A percentile compares a stretch with the other conserved stretches of the same genome.
Evolutionary conservation across 192 early-diverging fungal genomes (phyloP).

Genomic region (Coemansia sp.): DNA sequence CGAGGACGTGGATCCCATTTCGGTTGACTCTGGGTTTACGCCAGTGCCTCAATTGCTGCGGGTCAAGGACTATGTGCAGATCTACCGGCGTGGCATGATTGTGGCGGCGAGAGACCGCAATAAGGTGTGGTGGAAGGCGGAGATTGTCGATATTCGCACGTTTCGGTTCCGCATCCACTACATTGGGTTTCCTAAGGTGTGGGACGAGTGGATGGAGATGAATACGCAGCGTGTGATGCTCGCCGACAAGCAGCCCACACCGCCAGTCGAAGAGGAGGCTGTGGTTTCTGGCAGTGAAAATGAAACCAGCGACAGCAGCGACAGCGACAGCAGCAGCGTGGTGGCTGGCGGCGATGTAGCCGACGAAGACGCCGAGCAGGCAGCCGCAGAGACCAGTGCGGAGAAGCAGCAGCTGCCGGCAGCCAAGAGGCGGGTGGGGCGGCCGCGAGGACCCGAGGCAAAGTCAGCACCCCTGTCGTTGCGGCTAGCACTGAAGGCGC

Average conservation of each 20-base stretch:
- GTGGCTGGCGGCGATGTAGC: neutral
- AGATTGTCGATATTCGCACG: slow-evolving; percentile 61
- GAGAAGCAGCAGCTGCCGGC: neutral
- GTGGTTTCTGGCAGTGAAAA: neutral
- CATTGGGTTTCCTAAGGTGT: slow-evolving; percentile 54
- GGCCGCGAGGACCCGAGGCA: slow-evolving; percentile 31
- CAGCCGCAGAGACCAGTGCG: neutral
- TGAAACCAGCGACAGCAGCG: neutral
- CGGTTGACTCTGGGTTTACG: slow-evolving; percentile 36
- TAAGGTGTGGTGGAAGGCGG: slow-evolving; percentile 62
- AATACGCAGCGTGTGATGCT: slow-evolving; percentile 64
- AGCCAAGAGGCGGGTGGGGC: neutral
- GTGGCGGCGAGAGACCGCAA: slow-evolving; percentile 64
- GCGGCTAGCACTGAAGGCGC: slow-evolving; percentile 34
- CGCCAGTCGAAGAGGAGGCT: neutral
- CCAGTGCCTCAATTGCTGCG: slow-evolving; percentile 49
- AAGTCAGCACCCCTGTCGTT: slow-evolving; percentile 34
- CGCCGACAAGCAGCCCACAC: slow-evolving; percentile 11
- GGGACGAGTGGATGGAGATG: slow-evolving; percentile 74
- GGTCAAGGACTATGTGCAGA: slow-evolving; percentile 51
- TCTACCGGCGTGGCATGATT: slow-evolving; percentile 45
- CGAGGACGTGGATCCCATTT: slow-evolving; percentile 38
- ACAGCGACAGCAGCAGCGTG: neutral
- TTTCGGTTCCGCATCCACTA: slow-evolving; percentile 66
- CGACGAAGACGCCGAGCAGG: neutral